Percentiles rank a stretch among this genome's conserved stretches.
These are phyloP conservation scores for Colletotrichum sp. DNA, from an alignment of 2,329 filamentous ascomycete species.

Conservation along the genomic window DNA sequence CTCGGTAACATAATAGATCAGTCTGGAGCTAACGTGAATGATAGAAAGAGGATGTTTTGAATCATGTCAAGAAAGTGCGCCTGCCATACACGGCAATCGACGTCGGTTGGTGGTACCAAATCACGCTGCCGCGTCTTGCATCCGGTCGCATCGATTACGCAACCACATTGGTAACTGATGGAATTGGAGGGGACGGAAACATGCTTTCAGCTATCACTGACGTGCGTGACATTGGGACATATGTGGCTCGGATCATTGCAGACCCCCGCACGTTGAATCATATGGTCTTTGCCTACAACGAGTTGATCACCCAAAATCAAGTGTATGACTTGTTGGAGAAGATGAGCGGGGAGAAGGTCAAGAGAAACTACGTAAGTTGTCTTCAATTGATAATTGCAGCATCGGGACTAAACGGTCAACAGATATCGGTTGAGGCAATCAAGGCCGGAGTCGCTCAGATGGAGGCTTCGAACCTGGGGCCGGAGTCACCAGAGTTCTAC, in stretches of 20 bases:
- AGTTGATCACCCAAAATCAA: constrained; percentile 49
- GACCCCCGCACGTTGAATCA: constrained; percentile 58
- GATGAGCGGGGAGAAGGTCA: constrained; percentile 51
- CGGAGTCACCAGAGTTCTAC: background rate
- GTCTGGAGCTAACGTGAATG: background rate
- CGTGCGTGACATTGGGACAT: constrained; percentile 49
- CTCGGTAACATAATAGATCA: rapidly evolving
- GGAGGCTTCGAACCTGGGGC: background rate
- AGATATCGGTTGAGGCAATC: background rate
- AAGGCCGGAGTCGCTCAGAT: background rate
- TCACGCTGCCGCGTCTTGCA: background rate
- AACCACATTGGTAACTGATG: background rate
- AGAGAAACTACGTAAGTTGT: constrained; percentile 35
- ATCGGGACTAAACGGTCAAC: background rate
- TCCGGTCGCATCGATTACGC: background rate
- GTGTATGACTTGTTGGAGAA: constrained; percentile 51
- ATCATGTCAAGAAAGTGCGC: background rate
- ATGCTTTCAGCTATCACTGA: background rate
- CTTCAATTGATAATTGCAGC: too few relatives aligned
- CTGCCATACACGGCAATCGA: background rate
- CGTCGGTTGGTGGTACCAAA: background rate
- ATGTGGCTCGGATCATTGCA: constrained; percentile 53
- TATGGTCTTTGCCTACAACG: constrained; percentile 52
- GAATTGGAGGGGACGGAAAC: background rate
- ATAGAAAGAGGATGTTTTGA: background rate